A percentile compares a stretch with the other conserved stretches of the same genome.
Evolutionary conservation across 2,329 filamentous ascomycete genomes (phyloP).

Genomic region (Dactylonectria estremocensis): DNA sequence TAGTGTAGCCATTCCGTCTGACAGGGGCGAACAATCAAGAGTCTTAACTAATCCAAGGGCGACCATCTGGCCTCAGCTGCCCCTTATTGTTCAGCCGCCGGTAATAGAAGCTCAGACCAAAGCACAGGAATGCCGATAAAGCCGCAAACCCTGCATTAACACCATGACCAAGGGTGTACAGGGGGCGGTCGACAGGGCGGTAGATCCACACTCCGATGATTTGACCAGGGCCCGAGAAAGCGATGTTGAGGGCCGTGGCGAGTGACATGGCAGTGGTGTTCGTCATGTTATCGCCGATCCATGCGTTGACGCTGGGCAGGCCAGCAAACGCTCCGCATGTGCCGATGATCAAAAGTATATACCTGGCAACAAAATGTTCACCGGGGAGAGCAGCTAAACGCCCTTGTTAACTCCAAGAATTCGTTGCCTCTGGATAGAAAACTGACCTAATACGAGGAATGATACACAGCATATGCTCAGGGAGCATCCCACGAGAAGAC

Average conservation of each 20-base stretch:
- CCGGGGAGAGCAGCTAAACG: background rate
- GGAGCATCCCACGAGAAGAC: constrained; percentile 51
- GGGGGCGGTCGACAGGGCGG: background rate
- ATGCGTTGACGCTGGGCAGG: constrained; percentile 46
- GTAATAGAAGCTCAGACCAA: background rate
- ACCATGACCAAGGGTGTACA: constrained; percentile 2
- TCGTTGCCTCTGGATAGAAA: background rate
- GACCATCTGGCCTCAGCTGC: no score
- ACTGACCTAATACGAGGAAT: constrained; percentile 19
- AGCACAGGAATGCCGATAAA: background rate
- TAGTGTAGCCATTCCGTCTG: no score
- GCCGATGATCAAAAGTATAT: constrained; percentile 66
- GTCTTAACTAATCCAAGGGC: no score
- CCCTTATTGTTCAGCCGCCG: background rate
- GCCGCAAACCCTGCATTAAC: constrained; percentile 9
- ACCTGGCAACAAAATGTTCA: constrained; percentile 56
- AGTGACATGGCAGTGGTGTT: constrained; percentile 42
- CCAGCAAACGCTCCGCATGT: constrained; percentile 59
- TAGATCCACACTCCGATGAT: constrained; percentile 51
- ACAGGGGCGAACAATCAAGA: no score
- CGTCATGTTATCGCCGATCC: constrained; percentile 46
- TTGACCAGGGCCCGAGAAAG: constrained; percentile 46
- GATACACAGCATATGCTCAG: constrained; percentile 23
- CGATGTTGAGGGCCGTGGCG: constrained; percentile 46
- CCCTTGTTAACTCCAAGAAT: background rate